A percentile compares a stretch with the other conserved stretches of the same genome.
Evolutionary conservation across 192 early-diverging fungal species (phyloP).

Genomic region (Phlyctochytrium planicorne): DNA sequence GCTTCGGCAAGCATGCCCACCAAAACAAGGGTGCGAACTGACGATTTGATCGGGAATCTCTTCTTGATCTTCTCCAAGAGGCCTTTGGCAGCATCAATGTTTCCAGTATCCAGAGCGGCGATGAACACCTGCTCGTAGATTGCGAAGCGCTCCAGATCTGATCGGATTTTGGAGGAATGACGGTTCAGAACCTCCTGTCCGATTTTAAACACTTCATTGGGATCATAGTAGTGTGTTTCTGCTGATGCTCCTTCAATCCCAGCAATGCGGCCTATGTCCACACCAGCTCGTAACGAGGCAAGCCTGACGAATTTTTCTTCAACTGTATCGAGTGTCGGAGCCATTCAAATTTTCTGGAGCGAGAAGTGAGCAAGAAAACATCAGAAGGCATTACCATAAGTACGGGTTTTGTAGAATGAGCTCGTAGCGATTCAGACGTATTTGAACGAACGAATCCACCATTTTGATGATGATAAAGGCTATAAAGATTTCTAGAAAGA

Average conservation of each 20-base stretch:
- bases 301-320: background rate
- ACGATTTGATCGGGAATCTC: conserved; percentile 52
- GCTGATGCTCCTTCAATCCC: background rate
- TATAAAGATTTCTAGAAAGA: no score
- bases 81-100: conserved; percentile 61
- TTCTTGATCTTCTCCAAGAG: conserved; percentile 60
- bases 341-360: no score
- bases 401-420: no score
- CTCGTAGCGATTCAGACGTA: no score
- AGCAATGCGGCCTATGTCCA: background rate
- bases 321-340: no score
- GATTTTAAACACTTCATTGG: background rate
- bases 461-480: no score
- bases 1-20: conserved; percentile 80
- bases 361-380: no score
- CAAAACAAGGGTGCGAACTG: conserved; percentile 50
- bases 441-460: no score
- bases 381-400: no score
- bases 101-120: conserved; percentile 76
- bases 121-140: conserved; percentile 81
- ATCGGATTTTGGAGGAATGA: background rate
- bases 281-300: background rate
- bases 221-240: conserved; percentile 1
- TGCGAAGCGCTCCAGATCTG: conserved; percentile 22
- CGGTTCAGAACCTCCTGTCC: background rate